Base-by-base conservation (phyloP, 331 rosid genomes). In the Cydonia oblonga region DNA sequence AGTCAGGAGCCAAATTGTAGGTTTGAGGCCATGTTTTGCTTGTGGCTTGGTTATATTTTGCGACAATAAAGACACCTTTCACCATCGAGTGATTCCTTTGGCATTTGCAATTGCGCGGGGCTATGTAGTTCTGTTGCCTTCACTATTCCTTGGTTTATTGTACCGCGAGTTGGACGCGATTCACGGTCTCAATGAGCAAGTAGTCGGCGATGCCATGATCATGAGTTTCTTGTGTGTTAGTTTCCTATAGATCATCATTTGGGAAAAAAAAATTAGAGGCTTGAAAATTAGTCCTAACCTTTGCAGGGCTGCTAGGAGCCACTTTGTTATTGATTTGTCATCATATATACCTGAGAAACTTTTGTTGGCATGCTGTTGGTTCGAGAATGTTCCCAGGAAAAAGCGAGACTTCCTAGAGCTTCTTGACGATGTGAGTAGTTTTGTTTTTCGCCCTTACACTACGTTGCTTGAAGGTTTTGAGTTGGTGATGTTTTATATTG, bases 271-370 rank as follows among this genome's bases (percentile, higher is more conserved):
- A 18, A 42, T 42, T 42, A 13, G 2, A 42, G 7, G 52, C 52
- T 46, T 15, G n/a, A 15, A 46, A 1, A 5, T 5, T 46, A 46
- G 52, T 46, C 52, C 1, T 15, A 15, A 46, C 52, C 52, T 15
- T 1, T 46, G 0, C 0, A 46, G 8, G 19, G 19, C 7, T 1
- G 0, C 3, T 5, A 46, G 1, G 52, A 46, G n/a, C 3, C 0
- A 1, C 7, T 46, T 46, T 46, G n/a, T 46, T 5, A 46, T 46
- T 46, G 52, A 46, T 46, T 15, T 1, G 8, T 46, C 52, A 44
- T 44, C 52, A 0, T 44, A 44, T 44, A 44, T 15, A 7, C 7
- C 0, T 44, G 7, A 44, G 7, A 44, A 44, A 44, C 52, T 44
- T 44, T 0, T 0, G 3, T 15, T 44, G 19, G 3, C 52, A 44